Percentiles rank a stretch among this genome's conserved stretches.
Conservation (phyloP, 192 early-diverging fungal species). For the Coemansia biformis region DNA sequence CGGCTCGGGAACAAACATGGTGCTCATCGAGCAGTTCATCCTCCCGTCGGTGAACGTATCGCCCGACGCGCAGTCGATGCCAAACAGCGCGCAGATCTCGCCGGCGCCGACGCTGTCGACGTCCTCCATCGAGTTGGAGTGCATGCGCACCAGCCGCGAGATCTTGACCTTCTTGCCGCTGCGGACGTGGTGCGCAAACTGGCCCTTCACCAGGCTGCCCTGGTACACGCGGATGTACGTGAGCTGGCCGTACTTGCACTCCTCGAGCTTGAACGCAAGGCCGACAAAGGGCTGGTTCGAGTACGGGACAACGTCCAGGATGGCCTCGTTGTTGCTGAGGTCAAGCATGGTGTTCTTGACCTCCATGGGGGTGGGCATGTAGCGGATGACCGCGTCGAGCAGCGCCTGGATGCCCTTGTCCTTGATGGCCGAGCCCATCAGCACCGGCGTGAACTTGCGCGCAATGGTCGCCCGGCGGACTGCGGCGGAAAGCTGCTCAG, state of each 20-base stretch:
- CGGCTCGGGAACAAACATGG: constrained; percentile 96
- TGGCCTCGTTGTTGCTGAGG: constrained; percentile 57
- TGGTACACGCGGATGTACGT: constrained; percentile 98
- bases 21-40: constrained; percentile 81
- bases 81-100: constrained; percentile 98
- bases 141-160: constrained; percentile 94
- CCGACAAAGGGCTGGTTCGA: constrained; percentile 74
- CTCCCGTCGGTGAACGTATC: constrained; percentile 95
- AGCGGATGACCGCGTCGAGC: constrained; percentile 64
- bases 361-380: constrained; percentile 69
- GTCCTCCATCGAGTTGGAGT: constrained; percentile 98
- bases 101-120: constrained; percentile 87
- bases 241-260: constrained; percentile 91
- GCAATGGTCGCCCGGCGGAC: constrained; percentile 73
- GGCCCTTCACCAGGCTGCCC: constrained; percentile 81
- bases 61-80: constrained; percentile 92
- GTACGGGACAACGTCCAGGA: constrained; percentile 57
- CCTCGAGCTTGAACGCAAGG: constrained; percentile 87
- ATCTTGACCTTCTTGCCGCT: constrained; percentile 94
- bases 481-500: constrained; percentile 65
- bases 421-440: constrained; percentile 83
- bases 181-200: constrained; percentile 80
- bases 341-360: constrained; percentile 71
- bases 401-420: constrained; percentile 77
- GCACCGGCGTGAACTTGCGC: constrained; percentile 74